Base-by-base conservation (phyloP, 1,139 yeast species). In the Arxiozyma heterogenica region DNA sequence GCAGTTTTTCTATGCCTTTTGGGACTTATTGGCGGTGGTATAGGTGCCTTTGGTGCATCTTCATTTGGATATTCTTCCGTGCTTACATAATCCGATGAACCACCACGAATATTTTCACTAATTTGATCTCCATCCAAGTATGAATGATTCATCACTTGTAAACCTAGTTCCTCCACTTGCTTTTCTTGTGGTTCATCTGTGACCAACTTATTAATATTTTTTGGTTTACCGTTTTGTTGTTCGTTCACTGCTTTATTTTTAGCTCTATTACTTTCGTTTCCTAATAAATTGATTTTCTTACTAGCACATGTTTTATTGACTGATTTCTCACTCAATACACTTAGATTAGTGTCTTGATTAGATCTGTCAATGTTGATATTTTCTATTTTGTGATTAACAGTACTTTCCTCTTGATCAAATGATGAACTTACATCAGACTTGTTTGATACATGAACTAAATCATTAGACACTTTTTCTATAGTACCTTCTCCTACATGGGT, bases 81-180 rank as follows among this genome's bases (percentile, higher is more conserved):
- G 11, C 51, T 47, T 18, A 49, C 34, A 41, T 54, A 54, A n/a
- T 46, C 49, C 5, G 51, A 49, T 12, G 54, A 49, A 9, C 49
- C 50, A 44, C 41, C 52, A 9, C 49, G 53, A 49, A 25, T 12
- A 41, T 34, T 20, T 5, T 49, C 47, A 4, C 20, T 5, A n/a
- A 21, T 21, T n/a, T n/a, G 8, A 4, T 11, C 25, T 38, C 43
- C 42, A 7, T 46, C 43, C 39, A 46, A 38, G 22, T 46, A 21
- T 21, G 42, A 30, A 15, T 46, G 30, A 34, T 38, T 41, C 4
- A 21, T 27, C 25, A 34, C 4, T 5, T 46, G 42, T 17, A 46
- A 46, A 22, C 39, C 50, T 9, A 41, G 38, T n/a, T n/a, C 41
- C 20, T 47, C 50, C 15, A 47, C 18, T 23, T 41, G 44, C 15